Evolutionary conservation across 2,329 filamentous ascomycete species (phyloP).

Genomic region (Ophiostoma populinum): DNA sequence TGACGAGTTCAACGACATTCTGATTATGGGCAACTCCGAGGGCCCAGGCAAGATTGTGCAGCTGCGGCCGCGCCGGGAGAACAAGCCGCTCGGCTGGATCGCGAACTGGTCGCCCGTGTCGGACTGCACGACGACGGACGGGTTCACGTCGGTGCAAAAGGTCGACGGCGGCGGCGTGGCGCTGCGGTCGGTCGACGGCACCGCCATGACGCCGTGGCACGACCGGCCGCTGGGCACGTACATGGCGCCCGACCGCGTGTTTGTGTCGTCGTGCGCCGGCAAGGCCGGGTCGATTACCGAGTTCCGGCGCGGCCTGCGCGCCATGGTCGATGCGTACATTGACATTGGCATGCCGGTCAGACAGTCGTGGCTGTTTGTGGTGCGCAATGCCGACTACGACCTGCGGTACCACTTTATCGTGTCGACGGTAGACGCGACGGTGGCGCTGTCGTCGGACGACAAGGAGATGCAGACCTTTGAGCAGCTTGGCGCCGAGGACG

Average conservation of each 20-base stretch:
- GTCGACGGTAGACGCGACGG: constrained; percentile 30
- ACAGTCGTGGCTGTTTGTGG: constrained; percentile 34
- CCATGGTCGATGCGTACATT: constrained; percentile 43
- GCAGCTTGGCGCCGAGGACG: too few relatives aligned
- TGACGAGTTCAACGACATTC: constrained; percentile 52
- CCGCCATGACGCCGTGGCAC: constrained; percentile 11
- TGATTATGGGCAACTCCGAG: constrained; percentile 63
- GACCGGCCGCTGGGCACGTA: constrained; percentile 28
- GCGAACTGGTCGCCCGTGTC: constrained; percentile 44
- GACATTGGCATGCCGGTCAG: constrained; percentile 31
- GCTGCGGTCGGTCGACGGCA: too few relatives aligned
- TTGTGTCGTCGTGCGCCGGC: constrained; percentile 49
- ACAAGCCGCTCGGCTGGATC: constrained; percentile 37
- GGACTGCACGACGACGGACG: constrained; percentile 34
- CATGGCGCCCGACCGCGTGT: constrained; percentile 41
- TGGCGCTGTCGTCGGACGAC: constrained; percentile 20
- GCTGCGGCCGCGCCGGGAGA: constrained; percentile 30
- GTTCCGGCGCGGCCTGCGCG: constrained; percentile 51
- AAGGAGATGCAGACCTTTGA: too few relatives aligned
- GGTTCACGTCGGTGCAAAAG: constrained; percentile 14
- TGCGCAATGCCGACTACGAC: constrained; percentile 11
- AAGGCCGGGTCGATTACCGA: constrained; percentile 47
- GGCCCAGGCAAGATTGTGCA: constrained; percentile 56
- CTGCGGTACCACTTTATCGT: constrained; percentile 26
- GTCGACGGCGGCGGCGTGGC: neutral